Percentiles rank a stretch among this genome's conserved stretches.
Conservation (phyloP, 2,329 filamentous ascomycete species). For the Metarhizium rileyi region DNA sequence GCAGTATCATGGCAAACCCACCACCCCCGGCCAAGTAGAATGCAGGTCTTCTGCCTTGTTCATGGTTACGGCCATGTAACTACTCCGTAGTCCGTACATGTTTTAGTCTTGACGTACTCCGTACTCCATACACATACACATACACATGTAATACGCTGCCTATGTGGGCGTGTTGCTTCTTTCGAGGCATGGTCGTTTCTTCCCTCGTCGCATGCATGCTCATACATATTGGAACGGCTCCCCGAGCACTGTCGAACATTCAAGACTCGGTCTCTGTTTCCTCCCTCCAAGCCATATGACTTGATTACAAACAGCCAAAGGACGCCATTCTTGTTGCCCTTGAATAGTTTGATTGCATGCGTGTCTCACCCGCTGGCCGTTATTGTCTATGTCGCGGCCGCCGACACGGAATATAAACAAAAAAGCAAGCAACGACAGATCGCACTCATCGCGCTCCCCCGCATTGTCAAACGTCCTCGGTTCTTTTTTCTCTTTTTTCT, state of each 20-base stretch:
- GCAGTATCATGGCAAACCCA: no score
- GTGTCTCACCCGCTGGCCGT: not conserved
- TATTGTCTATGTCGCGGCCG: not conserved
- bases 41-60: not conserved
- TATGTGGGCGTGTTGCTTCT: not conserved
- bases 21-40: no score
- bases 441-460: not conserved
- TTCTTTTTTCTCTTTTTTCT: no score
- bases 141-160: not conserved
- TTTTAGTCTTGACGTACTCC: not conserved
- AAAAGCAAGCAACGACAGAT: slow-evolving; percentile 1
- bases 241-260: not conserved
- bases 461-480: slow-evolving; percentile 2
- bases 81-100: not conserved
- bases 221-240: not conserved
- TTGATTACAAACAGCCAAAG: slow-evolving; percentile 2
- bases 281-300: not conserved
- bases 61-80: not conserved
- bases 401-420: not conserved
- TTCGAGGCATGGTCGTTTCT: not conserved
- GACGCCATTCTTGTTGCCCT: no score
- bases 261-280: not conserved
- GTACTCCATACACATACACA: no score
- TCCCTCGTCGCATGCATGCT: not conserved
- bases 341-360: no score